Conservation (phyloP, 495 filamentous ascomycete species). For the Penicillium ochrochloron region DNA sequence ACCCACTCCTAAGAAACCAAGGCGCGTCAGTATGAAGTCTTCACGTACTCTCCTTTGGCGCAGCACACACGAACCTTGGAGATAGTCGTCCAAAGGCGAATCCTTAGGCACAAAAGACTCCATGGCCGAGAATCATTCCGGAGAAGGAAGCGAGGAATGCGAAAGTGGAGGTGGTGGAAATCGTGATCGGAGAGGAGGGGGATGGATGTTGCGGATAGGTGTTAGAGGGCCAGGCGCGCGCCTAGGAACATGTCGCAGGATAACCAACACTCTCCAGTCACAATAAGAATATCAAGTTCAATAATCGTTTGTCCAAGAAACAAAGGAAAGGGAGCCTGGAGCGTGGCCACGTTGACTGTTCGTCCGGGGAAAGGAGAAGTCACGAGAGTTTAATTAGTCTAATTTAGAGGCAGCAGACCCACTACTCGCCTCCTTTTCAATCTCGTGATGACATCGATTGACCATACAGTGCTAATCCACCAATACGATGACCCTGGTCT, state of each 20-base stretch:
- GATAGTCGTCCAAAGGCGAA: conserved; percentile 89
- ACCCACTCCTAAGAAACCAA: conserved; percentile 48
- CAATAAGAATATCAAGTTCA: conserved; percentile 1
- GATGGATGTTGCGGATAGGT: conserved; percentile 3
- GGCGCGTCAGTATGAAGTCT: conserved; percentile 24
- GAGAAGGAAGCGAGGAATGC: conserved; percentile 24
- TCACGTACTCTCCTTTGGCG: conserved; percentile 11
- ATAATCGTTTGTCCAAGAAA: not conserved
- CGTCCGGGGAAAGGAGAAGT: conserved; percentile 40
- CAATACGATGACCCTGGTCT: not conserved
- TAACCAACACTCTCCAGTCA: conserved; percentile 16
- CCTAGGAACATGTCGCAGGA: conserved; percentile 28
- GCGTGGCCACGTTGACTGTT: conserved; percentile 30
- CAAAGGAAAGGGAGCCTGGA: conserved; percentile 11
- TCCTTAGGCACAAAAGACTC: conserved; percentile 90
- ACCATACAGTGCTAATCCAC: not conserved
- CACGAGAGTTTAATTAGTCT: conserved; percentile 30
- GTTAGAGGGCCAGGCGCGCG: conserved; percentile 21
- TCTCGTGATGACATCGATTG: conserved; percentile 17
- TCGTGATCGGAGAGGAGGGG: conserved; percentile 12
- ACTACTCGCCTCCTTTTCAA: conserved; percentile 30
- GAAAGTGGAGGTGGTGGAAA: conserved; percentile 22
- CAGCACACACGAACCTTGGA: conserved; percentile 70
- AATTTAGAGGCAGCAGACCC: conserved; percentile 30
- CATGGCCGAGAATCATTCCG: conserved; percentile 63